A percentile compares a stretch with the other conserved stretches of the same genome.
Evolutionary conservation across 805 yeast species (phyloP).

Genomic region (Cyberlindnera samutprakarnensis): DNA sequence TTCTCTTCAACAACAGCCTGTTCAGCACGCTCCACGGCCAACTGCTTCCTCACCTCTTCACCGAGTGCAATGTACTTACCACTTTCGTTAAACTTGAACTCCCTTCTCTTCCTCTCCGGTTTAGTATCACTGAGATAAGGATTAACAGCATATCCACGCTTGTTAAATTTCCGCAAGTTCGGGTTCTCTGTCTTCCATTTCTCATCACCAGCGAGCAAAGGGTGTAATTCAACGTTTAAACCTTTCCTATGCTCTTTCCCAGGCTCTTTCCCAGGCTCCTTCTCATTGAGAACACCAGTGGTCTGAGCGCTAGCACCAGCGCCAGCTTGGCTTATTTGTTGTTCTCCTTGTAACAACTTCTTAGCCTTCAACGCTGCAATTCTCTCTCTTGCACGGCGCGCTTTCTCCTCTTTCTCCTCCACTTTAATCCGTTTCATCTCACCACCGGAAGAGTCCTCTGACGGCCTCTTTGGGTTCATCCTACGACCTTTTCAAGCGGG

Average conservation of each 20-base stretch:
- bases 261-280: background rate
- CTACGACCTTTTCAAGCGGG: background rate
- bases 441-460: background rate
- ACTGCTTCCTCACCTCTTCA: slow-evolving; percentile 37
- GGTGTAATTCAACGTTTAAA: slow-evolving; percentile 23
- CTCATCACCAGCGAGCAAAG: slow-evolving; percentile 20
- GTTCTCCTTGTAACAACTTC: slow-evolving; percentile 1
- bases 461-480: slow-evolving; percentile 1
- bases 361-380: slow-evolving; percentile 6
- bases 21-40: slow-evolving; percentile 28
- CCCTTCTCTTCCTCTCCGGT: slow-evolving; percentile 25
- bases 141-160: slow-evolving; percentile 24
- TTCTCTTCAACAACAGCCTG: slow-evolving; percentile 25
- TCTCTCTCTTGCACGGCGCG: slow-evolving; percentile 7
- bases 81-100: slow-evolving; percentile 44
- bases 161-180: slow-evolving; percentile 14
- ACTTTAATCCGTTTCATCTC: background rate
- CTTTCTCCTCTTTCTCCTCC: slow-evolving; percentile 4
- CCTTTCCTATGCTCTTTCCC: slow-evolving; percentile 11
- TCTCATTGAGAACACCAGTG: no score
- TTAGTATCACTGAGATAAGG: slow-evolving; percentile 25
- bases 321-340: background rate
- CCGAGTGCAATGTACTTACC: slow-evolving; percentile 52
- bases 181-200: slow-evolving; percentile 15
- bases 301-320: no score